Conservation (phyloP, 441 rosid species). For the Geranium incanum region DNA sequence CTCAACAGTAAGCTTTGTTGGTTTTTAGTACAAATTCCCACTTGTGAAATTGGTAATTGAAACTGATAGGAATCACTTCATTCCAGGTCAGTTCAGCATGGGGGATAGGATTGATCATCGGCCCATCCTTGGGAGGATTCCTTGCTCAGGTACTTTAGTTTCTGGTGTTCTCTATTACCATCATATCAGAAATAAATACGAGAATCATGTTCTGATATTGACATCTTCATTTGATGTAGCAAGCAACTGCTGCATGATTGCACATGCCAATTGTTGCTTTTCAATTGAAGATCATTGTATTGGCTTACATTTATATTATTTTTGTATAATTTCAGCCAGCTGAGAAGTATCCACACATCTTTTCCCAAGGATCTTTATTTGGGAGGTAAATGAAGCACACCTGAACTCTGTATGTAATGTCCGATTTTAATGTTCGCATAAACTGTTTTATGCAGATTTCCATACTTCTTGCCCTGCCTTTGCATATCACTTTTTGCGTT, state of each 20-base stretch:
- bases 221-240: background rate
- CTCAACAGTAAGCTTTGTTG: background rate
- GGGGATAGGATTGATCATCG: background rate
- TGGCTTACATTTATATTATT: background rate
- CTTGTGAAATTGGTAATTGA: background rate
- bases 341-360: background rate
- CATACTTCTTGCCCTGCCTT: slow-evolving; percentile 8
- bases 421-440: no score
- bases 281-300: background rate
- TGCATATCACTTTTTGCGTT: background rate
- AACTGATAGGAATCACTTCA: background rate
- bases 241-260: background rate
- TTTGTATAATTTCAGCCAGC: background rate
- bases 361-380: slow-evolving; percentile 5
- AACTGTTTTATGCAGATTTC: background rate
- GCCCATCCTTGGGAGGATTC: background rate
- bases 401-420: background rate
- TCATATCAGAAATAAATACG: background rate
- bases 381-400: background rate
- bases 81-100: background rate
- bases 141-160: slow-evolving; percentile 2
- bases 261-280: background rate
- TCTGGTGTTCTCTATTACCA: background rate
- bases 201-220: background rate
- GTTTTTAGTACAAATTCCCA: background rate